Conservation (phyloP, 140 eudicot genomes). For the Senecio squalidus region DNA sequence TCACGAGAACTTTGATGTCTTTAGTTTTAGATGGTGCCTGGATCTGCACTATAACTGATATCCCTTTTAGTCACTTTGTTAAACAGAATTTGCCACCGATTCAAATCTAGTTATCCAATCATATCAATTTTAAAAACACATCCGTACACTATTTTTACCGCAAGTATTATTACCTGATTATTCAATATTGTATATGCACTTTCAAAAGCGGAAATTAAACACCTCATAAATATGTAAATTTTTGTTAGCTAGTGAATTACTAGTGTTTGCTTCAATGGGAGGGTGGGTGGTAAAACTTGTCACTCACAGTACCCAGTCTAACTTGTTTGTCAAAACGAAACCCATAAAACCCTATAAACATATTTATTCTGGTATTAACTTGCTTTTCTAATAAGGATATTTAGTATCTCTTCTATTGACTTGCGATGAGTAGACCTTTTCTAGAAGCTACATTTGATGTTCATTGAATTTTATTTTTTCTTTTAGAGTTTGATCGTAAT, state of each 20-base stretch:
- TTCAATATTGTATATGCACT: too few species aligned
- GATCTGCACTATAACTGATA: too few species aligned
- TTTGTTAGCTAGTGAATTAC: not conserved
- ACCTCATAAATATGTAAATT: not conserved
- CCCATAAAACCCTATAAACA: not conserved
- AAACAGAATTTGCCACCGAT: too few species aligned
- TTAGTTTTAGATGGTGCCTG: too few species aligned
- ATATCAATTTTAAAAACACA: too few species aligned
- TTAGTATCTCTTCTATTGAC: not conserved
- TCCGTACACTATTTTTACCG: too few species aligned
- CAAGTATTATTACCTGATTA: too few species aligned
- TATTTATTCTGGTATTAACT: not conserved
- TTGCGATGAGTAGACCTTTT: not conserved
- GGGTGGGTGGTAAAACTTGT: not conserved
- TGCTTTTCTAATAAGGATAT: not conserved
- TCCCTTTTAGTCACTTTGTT: too few species aligned
- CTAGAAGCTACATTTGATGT: not conserved
- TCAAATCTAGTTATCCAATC: too few species aligned
- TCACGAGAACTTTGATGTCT: not conserved
- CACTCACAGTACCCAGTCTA: not conserved
- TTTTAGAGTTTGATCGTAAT: not conserved
- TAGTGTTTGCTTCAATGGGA: not conserved
- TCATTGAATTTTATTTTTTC: not conserved
- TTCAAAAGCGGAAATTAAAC: too few species aligned
- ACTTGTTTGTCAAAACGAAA: not conserved